Evolutionary conservation across 2,329 filamentous ascomycete genomes (phyloP).

Genomic region (Ampelomyces quisqualis): DNA sequence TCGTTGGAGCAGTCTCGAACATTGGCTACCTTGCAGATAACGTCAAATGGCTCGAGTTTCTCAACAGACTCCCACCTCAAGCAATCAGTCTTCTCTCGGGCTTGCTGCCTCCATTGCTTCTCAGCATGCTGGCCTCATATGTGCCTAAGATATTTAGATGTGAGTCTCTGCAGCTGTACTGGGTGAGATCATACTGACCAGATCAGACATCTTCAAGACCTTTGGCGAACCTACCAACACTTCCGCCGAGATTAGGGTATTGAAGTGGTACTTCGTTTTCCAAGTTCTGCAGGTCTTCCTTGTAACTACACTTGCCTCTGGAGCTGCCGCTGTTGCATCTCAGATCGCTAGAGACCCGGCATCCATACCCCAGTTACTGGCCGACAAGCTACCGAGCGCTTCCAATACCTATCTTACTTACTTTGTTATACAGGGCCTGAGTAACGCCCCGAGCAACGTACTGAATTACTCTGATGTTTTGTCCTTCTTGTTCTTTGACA

Average conservation of each 20-base stretch:
- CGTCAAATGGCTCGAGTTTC: constrained; percentile 70
- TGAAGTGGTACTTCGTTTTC: constrained; percentile 89
- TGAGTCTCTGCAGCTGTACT: constrained; percentile 44
- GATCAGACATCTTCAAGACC: constrained; percentile 69
- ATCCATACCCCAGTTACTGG: constrained; percentile 64
- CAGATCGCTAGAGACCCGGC: constrained; percentile 65
- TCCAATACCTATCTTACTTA: constrained; percentile 97
- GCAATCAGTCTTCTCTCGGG: constrained; percentile 83
- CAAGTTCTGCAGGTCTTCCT: constrained; percentile 92
- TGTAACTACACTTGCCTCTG: constrained; percentile 77
- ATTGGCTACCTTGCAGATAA: constrained; percentile 65
- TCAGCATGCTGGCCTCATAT: constrained; percentile 82
- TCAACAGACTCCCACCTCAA: constrained; percentile 66
- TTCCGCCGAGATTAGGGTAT: constrained; percentile 81
- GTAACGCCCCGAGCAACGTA: constrained; percentile 71
- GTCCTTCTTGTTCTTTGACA: constrained; percentile 72
- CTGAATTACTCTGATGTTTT: constrained; percentile 74
- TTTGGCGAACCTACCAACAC: constrained; percentile 78
- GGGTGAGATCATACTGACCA: constrained; percentile 4
- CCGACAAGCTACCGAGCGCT: constrained; percentile 72
- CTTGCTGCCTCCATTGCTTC: constrained; percentile 74
- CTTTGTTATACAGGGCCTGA: constrained; percentile 87
- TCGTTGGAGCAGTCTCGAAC: constrained; percentile 85
- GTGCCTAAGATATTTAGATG: constrained; percentile 80
- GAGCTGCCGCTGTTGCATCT: constrained; percentile 69